Base-by-base conservation (phyloP, 495 filamentous ascomycete genomes). In the Aspergillus baeticus region DNA sequence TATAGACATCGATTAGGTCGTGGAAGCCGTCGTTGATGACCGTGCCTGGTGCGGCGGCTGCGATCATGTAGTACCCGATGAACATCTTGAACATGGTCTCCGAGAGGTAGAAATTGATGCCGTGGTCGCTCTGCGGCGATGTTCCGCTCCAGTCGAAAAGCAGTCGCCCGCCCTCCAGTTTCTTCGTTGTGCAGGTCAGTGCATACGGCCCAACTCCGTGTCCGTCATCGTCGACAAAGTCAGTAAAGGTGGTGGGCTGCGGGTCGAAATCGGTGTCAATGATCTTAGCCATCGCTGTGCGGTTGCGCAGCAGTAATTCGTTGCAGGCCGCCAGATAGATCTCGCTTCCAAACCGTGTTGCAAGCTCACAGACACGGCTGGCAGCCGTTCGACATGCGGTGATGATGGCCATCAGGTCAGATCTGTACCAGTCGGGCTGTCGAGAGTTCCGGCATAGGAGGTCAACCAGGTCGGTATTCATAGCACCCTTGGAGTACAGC, bases 61-160 rank as follows among this genome's bases (percentile, higher is more conserved):
- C 72, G 20, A 79, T 70, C 14, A 80, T 65, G 52, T 79, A 81
- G 57, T 76, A 78, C 0, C 75, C 76, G 45, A 80, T 72, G 39
- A 81, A 78, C 74, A 81, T 78, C 39, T 69, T 71, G 71, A 81
- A 80, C 78, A 80, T 79, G 11, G 76, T 77, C 43, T 75, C 71
- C 11, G 66, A 77, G 0, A 81, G 66, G 50, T 74, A 80, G 53
- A 74, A 81, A 56, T 81, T 80, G 64, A 81, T 79, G 29, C 74
- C 72, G 36, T 71, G 72, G 15, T 70, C 65, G 23, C 73, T 76
- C 48, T 81, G 78, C 1, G 77, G 78, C 11, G 71, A 74, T 3
- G 76, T 78, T 2, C 76, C 76, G 15, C 54, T 64, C 71, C 77
- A 80, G 57, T 81, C 78, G 52, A 80, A 79, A 0, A 49, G 51